Evolutionary conservation across 768 basidiomycete species (phyloP).

Genomic region (Trametes punicea): DNA sequence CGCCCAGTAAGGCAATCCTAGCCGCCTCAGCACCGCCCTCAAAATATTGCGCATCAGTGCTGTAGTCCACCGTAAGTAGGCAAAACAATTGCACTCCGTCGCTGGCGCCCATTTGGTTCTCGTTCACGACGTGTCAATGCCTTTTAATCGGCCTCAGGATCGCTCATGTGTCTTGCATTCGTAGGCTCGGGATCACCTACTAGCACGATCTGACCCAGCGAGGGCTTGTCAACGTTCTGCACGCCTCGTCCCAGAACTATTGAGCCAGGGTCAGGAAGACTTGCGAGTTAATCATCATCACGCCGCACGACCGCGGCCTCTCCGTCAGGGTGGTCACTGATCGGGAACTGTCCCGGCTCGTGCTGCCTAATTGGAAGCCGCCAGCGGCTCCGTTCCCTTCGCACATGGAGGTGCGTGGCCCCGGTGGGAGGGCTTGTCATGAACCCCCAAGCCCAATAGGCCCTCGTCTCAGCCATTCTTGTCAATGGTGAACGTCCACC

Average conservation of each 20-base stretch:
- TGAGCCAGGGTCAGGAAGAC: background rate
- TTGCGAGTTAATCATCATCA: slow-evolving; percentile 7
- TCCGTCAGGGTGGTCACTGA: slow-evolving; percentile 8
- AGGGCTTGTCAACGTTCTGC: background rate
- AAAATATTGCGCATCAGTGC: background rate
- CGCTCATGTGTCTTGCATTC: background rate
- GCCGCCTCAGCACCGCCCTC: slow-evolving; percentile 8
- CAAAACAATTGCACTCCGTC: slow-evolving; percentile 11
- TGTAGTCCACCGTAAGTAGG: slow-evolving; percentile 1
- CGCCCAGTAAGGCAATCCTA: background rate
- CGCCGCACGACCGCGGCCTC: slow-evolving; percentile 7
- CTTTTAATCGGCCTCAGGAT: slow-evolving; percentile 14
- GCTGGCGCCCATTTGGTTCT: slow-evolving; percentile 1
- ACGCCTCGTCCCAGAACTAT: background rate
- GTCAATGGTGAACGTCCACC: background rate
- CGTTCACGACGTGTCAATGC: slow-evolving; percentile 10
- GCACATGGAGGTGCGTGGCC: slow-evolving; percentile 8
- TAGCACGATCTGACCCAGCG: background rate
- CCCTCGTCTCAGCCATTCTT: slow-evolving; percentile 8
- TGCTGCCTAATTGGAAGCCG: slow-evolving; percentile 12
- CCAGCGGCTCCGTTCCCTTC: slow-evolving; percentile 20
- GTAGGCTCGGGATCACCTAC: background rate
- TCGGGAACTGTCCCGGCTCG: slow-evolving; percentile 13
- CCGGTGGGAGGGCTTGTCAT: slow-evolving; percentile 6
- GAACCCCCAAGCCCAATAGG: background rate